Base-by-base conservation (phyloP, 2,329 filamentous ascomycete genomes). In the Colletotrichum nymphaeae region DNA sequence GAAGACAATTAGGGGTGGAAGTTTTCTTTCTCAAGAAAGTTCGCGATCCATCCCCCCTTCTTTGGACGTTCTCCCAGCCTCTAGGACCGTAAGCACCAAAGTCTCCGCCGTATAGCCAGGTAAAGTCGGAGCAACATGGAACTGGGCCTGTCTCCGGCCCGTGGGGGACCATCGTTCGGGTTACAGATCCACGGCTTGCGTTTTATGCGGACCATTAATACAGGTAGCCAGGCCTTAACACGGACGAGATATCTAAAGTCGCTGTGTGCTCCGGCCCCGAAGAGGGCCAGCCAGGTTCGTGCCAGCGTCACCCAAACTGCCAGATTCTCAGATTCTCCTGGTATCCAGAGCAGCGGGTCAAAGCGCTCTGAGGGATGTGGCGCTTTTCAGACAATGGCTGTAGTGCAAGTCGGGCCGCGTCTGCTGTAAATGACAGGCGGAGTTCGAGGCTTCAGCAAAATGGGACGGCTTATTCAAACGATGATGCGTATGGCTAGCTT, bases 161-260 rank as follows among this genome's bases (percentile, higher is more conserved):
- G 58, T 30, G 58, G 58, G 35, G 35, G 58, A 19, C 12, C 19
- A 30, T 16, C 26, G n/a, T 35, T 63, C 26, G 42, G 46, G 28
- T 63, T 63, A 66, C 55, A 66, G 67, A 66, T 59, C 42, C 62
- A 66, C 55, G 42, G 42, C 28, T 46, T 24, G 62, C 37, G 55
- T 67, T 70, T 60, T 32, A 26, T 67, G 68, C 63, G 68, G 55
- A 32, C 22, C 63, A 55, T 67, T 60, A 42, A n/a, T 55, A 37
- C 42, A 55, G 53, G 19, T 35, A 22, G 57, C 26, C 26, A 24
- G 32, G 16, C 55, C 30, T 49, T 57, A 53, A 35, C 12, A 57
- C 30, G 24, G 57, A 35, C 28, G 30, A 37, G 46, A 67, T 57
- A 52, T 68, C 69, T 49, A 22, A 63, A 67, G 57, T 35, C 57